Evolutionary conservation across 1,139 yeast genomes (phyloP).

Genomic region (Eremothecium coryli): DNA sequence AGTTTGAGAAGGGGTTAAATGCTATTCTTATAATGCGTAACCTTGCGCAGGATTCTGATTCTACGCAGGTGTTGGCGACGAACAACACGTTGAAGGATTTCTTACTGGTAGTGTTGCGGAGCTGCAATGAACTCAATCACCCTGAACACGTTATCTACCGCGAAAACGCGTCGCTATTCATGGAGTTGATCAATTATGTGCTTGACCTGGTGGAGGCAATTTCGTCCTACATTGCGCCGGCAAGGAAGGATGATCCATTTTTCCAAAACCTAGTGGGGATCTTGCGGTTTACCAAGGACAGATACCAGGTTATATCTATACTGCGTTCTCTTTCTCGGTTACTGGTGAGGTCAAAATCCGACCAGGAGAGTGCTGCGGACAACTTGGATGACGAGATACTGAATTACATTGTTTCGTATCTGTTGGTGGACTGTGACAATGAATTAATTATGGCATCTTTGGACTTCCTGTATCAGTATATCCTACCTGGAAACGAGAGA

Average conservation of each 20-base stretch:
- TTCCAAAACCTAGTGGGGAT: conserved; percentile 44
- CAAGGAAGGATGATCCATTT: conserved; percentile 51
- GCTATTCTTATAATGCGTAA: conserved; percentile 56
- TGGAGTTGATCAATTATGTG: conserved; percentile 59
- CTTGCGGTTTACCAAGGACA: conserved; percentile 43
- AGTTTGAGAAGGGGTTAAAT: conserved; percentile 26
- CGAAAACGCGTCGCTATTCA: conserved; percentile 32
- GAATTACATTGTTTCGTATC: conserved; percentile 39
- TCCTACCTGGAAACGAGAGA: conserved; percentile 41
- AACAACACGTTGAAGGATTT: conserved; percentile 41
- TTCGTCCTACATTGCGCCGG: conserved; percentile 74
- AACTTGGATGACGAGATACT: conserved; percentile 34
- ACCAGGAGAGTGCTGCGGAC: conserved; percentile 39
- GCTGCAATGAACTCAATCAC: conserved; percentile 20
- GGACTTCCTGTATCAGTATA: conserved; percentile 59
- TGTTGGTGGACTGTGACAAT: conserved; percentile 43
- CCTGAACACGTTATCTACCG: conserved; percentile 19
- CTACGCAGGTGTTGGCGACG: conserved; percentile 70
- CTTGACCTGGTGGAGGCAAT: conserved; percentile 79
- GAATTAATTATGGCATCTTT: conserved; percentile 56
- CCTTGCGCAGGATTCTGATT: conserved; percentile 69
- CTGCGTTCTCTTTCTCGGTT: conserved; percentile 46
- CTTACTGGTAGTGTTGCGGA: conserved; percentile 22
- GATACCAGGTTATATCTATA: conserved; percentile 43
- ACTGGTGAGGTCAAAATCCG: conserved; percentile 38